Evolutionary conservation across 257 asterid genomes (phyloP).

Genomic region (Rehmannia glutinosa): DNA sequence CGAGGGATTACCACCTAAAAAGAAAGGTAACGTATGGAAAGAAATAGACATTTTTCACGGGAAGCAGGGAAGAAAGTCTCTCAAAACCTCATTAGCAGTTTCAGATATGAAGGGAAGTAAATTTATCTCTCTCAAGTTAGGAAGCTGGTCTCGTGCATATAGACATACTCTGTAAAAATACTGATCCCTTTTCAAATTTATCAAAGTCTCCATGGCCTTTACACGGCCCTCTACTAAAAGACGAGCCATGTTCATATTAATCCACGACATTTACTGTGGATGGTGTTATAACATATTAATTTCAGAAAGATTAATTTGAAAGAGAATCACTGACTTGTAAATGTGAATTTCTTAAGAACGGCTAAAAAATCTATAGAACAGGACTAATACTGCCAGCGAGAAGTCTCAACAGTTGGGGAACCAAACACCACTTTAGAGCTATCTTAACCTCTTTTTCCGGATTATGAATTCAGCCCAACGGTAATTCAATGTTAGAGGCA

Average conservation of each 20-base stretch:
- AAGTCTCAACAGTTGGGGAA: too few relatives aligned
- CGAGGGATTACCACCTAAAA: conserved; percentile 94
- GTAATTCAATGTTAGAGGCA: background rate
- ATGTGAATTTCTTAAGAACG: background rate
- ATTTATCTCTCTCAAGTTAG: background rate
- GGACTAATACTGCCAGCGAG: background rate
- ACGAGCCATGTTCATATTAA: background rate
- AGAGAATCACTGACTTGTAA: background rate
- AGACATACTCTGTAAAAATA: background rate
- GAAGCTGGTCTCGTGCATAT: conserved; percentile 12
- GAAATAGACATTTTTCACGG: background rate
- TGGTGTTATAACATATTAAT: too few relatives aligned
- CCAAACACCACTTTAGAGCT: background rate
- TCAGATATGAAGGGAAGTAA: background rate
- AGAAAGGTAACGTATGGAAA: conserved; percentile 7
- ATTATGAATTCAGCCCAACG: background rate
- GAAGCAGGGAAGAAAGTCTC: background rate
- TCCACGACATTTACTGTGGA: too few relatives aligned
- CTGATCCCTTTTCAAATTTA: background rate
- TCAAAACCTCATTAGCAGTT: background rate
- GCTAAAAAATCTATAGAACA: background rate
- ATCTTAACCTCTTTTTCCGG: background rate
- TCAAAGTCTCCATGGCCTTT: background rate
- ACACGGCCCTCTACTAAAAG: background rate
- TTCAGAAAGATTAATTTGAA: too few relatives aligned